Evolutionary conservation across 2,329 filamentous ascomycete species (phyloP).

Genomic region (Alternaria burnsii): DNA sequence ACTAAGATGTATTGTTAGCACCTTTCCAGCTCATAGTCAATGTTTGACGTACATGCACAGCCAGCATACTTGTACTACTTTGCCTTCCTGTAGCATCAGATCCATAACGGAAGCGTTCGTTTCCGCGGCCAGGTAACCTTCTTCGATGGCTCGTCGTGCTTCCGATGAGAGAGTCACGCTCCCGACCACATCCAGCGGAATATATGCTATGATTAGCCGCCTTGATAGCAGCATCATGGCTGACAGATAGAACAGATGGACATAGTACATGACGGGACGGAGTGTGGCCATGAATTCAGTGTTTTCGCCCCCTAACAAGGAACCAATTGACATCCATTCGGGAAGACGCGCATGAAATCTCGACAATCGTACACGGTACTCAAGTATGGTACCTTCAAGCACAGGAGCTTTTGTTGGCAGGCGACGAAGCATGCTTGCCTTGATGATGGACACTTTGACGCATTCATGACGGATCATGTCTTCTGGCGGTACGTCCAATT

Average conservation of each 20-base stretch:
- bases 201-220: constrained; percentile 20
- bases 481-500: constrained; percentile 9
- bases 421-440: constrained; percentile 23
- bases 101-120: constrained; percentile 24
- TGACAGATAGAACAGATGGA: constrained; percentile 34
- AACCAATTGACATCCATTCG: constrained; percentile 22
- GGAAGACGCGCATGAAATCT: constrained; percentile 21
- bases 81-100: constrained; percentile 20
- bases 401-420: constrained; percentile 9
- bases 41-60: constrained; percentile 27
- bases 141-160: constrained; percentile 17
- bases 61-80: constrained; percentile 31
- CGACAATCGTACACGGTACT: constrained; percentile 19
- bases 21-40: neutral
- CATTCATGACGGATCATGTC: constrained; percentile 25
- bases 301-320: neutral
- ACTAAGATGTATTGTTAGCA: constrained; percentile 5
- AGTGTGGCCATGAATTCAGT: neutral
- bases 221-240: constrained; percentile 30
- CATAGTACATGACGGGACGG: constrained; percentile 23
- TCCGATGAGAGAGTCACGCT: constrained; percentile 7
- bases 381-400: constrained; percentile 10
- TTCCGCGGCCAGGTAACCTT: constrained; percentile 28
- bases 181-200: constrained; percentile 5
- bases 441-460: constrained; percentile 30